phyloP scores from a whole-genome alignment of 2,329 filamentous ascomycete species.

The Paecilomyces formosus region DNA sequence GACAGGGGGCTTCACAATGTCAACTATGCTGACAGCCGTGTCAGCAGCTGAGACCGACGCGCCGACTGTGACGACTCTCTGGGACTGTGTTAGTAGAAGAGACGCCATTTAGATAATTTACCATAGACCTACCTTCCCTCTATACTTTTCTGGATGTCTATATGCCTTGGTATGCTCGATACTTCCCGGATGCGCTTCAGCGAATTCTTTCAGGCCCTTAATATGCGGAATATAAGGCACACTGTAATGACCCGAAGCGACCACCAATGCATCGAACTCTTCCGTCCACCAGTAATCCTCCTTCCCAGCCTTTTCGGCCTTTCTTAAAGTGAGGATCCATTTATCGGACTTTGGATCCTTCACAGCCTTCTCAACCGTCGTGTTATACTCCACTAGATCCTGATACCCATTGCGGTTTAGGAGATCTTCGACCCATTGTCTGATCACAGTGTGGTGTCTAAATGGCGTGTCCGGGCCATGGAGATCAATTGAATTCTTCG shows the following conservation, averaged over 20 bases:
- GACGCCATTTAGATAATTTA: neutral
- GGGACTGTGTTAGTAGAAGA: neutral
- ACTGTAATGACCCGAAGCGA: slow-evolving; percentile 55
- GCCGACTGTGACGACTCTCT: slow-evolving; percentile 56
- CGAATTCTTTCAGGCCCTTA: slow-evolving; percentile 33
- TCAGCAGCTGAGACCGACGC: slow-evolving; percentile 60
- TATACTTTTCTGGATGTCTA: slow-evolving; percentile 30
- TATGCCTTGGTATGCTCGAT: slow-evolving; percentile 38
- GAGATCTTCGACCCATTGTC: slow-evolving; percentile 50
- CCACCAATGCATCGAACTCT: slow-evolving; percentile 53
- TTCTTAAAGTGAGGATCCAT: slow-evolving; percentile 49
- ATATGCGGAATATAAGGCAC: slow-evolving; percentile 47
- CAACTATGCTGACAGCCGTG: slow-evolving; percentile 48
- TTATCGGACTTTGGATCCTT: slow-evolving; percentile 42
- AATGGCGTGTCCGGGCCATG: slow-evolving; percentile 56
- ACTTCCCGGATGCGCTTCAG: slow-evolving; percentile 27
- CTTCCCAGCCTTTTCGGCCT: slow-evolving; percentile 18
- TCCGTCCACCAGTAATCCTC: slow-evolving; percentile 58
- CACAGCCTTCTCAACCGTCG: slow-evolving; percentile 51
- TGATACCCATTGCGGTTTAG: slow-evolving; percentile 48
- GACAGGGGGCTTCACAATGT: slow-evolving; percentile 41
- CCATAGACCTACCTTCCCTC: slow-evolving; percentile 19
- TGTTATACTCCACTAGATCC: slow-evolving; percentile 40
- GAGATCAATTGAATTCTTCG: slow-evolving; percentile 34
- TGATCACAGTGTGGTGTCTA: slow-evolving; percentile 52